phyloP scores from a whole-genome alignment of 306 rosid genomes.

The Casuarina cunninghamiana region DNA sequence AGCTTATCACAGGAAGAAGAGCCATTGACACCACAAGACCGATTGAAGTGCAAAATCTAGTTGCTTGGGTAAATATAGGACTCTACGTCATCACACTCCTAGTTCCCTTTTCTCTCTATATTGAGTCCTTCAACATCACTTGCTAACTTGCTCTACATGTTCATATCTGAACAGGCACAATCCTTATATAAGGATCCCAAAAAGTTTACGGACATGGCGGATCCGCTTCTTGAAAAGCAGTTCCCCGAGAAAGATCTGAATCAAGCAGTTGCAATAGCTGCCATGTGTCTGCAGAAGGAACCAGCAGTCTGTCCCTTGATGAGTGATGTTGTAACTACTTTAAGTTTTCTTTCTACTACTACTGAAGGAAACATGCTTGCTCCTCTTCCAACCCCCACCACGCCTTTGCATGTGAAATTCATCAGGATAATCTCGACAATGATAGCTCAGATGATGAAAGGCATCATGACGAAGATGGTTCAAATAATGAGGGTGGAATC shows the following conservation, averaged over 20 bases:
- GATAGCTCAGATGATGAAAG: too few species aligned
- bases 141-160: neutral
- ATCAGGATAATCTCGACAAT: constrained; percentile 1
- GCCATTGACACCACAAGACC: constrained; percentile 72
- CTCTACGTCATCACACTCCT: too few species aligned
- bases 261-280: constrained; percentile 87
- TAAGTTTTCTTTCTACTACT: constrained; percentile 63
- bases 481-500: constrained; percentile 8
- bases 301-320: constrained; percentile 81
- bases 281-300: constrained; percentile 97
- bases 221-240: constrained; percentile 48
- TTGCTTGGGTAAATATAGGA: constrained; percentile 63
- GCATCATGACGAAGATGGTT: neutral
- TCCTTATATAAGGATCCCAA: constrained; percentile 73
- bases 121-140: neutral
- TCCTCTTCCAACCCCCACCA: constrained; percentile 14
- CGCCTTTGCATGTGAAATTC: constrained; percentile 12
- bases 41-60: constrained; percentile 75
- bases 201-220: constrained; percentile 74
- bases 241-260: constrained; percentile 85
- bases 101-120: neutral
- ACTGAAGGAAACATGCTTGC: constrained; percentile 34
- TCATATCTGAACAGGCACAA: constrained; percentile 64
- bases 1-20: constrained; percentile 82
- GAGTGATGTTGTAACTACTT: constrained; percentile 74